Evolutionary conservation across 371 early-diverging fungal species (phyloP).

Genomic region (Mortierella sp.): DNA sequence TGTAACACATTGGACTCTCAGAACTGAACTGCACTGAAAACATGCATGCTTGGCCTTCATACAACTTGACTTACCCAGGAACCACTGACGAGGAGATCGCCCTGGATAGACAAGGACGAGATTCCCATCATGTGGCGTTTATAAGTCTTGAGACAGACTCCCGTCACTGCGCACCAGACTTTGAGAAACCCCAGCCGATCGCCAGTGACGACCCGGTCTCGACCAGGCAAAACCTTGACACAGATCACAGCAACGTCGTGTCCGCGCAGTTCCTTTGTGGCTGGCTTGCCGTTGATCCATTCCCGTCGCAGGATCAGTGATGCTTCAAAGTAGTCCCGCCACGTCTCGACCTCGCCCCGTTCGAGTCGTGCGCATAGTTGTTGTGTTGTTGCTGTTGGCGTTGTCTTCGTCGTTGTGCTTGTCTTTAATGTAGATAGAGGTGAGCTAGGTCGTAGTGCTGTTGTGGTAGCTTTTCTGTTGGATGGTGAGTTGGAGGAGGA

Average conservation of each 20-base stretch:
- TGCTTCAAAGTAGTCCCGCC: constrained; percentile 47
- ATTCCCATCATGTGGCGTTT: constrained; percentile 51
- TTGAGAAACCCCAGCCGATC: constrained; percentile 37
- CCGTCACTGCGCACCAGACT: constrained; percentile 46
- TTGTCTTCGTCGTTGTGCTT: neutral
- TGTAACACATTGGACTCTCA: neutral
- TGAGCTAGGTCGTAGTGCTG: neutral
- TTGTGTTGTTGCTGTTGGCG: neutral
- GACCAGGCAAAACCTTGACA: constrained; percentile 27
- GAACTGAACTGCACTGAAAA: neutral
- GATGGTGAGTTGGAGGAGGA: neutral
- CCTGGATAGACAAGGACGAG: constrained; percentile 34
- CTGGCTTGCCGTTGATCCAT: constrained; percentile 47
- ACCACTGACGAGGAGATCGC: constrained; percentile 51
- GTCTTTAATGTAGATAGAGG: neutral
- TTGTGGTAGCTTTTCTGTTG: neutral
- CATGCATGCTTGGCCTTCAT: neutral
- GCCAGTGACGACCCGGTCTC: constrained; percentile 42
- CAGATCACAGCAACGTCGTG: constrained; percentile 42
- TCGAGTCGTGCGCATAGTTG: neutral
- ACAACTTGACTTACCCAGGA: constrained; percentile 41
- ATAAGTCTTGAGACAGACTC: constrained; percentile 22
- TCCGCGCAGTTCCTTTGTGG: constrained; percentile 35
- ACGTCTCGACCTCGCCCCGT: constrained; percentile 25
- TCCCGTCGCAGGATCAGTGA: constrained; percentile 35